Percentiles rank a stretch among this genome's conserved stretches.
Evolutionary conservation across 768 basidiomycete species (phyloP).

Genomic region (Suillus clintonianus): DNA sequence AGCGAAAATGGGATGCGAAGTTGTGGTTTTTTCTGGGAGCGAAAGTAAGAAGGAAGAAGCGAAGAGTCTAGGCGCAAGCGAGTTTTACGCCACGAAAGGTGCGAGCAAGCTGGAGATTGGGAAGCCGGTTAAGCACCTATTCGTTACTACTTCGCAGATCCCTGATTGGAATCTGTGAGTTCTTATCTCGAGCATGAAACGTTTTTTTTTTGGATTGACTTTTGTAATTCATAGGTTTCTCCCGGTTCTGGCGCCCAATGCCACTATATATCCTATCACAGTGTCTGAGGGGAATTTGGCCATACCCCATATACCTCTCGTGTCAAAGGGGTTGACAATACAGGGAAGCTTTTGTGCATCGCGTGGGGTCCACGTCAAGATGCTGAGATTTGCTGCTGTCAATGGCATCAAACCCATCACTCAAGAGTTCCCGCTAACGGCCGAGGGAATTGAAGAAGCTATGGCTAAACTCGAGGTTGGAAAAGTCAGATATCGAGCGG

Average conservation of each 20-base stretch:
- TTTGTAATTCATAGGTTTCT: conserved; percentile 17
- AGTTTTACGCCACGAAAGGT: conserved; percentile 36
- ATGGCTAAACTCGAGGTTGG: conserved; percentile 26
- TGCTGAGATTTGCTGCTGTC: conserved; percentile 36
- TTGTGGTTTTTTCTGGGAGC: conserved; percentile 36
- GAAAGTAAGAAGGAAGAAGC: conserved; percentile 37
- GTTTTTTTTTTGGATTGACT: not conserved
- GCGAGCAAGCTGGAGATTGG: conserved; percentile 24
- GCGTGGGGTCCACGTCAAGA: conserved; percentile 28
- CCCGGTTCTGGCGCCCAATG: conserved; percentile 25
- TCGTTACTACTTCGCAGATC: conserved; percentile 31
- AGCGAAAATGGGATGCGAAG: conserved; percentile 40
- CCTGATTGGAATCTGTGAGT: conserved; percentile 36
- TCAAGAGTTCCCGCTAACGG: conserved; percentile 33
- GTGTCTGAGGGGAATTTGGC: conserved; percentile 21
- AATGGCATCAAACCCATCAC: conserved; percentile 30
- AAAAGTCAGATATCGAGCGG: conserved; percentile 33
- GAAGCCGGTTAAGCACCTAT: conserved; percentile 28
- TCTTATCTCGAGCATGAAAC: not conserved
- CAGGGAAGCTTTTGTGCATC: conserved; percentile 26
- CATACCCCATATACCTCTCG: conserved; percentile 20
- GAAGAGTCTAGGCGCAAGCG: conserved; percentile 32
- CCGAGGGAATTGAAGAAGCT: conserved; percentile 31
- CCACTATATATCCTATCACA: conserved; percentile 27
- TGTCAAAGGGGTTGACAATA: conserved; percentile 19